Base-by-base conservation (phyloP, 2,329 filamentous ascomycete species). In the Cladosporium sp. region DNA sequence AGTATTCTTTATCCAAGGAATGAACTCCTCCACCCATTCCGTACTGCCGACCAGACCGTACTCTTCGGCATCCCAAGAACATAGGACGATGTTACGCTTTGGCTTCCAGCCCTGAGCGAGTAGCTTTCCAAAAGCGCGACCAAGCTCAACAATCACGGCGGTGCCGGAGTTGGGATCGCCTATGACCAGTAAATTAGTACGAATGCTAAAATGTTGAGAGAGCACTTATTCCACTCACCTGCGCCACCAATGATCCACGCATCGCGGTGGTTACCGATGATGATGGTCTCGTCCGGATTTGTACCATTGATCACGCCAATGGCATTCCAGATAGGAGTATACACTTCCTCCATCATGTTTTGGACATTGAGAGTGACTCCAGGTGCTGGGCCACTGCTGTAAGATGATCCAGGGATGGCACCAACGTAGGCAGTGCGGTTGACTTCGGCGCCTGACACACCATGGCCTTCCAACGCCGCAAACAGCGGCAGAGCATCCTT, bases 301-400 rank as follows among this genome's bases (percentile, higher is more conserved):
- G 77, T 83, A 62, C 83, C 85, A 61, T 86, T 87, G 69, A 91
- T 85, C 22, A 91, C 77, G n/a, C 84, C 83, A 53, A 83, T 82
- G 28, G 82, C 81, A 71, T 91, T 84, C 91, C 91, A 96, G 53
- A 93, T 77, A 3, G 89, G 88, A 0, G 88, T 94, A 1, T 83
- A 93, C 13, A 85, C 84, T 22, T 96, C 94, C 45, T 91, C 84
- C 74, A 95, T 90, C 66, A 91, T 78, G 66, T 93, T 96, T 67
- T 82, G 80, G 39, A 90, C 80, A 68, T 91, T 90, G 56, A 94
- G 76, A 0, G 84, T 81, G 58, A 67, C n/a, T 15, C 88, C 83
- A 0, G 91, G 89, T 0, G 89, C 86, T 1, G 91, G 90, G 0
- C 90, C 90, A 56, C 94, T 83, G 69, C 89, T 88, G 75, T 96